Evolutionary conservation across 2,329 filamentous ascomycete genomes (phyloP).

Genomic region (Capronia americana): DNA sequence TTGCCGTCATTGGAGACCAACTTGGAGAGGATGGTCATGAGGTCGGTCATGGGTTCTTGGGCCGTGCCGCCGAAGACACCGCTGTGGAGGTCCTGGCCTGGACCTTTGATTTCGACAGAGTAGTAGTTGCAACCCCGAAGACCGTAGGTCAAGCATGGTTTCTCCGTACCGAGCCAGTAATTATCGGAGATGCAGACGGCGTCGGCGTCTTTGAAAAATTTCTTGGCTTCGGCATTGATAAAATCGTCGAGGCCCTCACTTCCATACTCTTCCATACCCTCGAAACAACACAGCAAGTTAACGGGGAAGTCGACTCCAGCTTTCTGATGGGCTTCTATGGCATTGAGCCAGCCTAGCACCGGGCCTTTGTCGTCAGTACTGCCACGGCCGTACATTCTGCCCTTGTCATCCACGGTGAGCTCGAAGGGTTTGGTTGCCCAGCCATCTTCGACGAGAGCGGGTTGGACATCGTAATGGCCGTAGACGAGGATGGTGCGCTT

Average conservation of each 20-base stretch:
- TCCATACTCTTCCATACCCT: slow-evolving; percentile 99
- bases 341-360: slow-evolving; percentile 95
- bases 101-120: slow-evolving; percentile 85
- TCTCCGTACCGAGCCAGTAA: slow-evolving; percentile 99
- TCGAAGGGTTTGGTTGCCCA: slow-evolving; percentile 96
- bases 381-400: slow-evolving; percentile 93
- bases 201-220: slow-evolving; percentile 93
- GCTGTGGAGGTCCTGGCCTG: slow-evolving; percentile 91
- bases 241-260: slow-evolving; percentile 96
- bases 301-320: slow-evolving; percentile 93
- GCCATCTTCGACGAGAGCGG: slow-evolving; percentile 88
- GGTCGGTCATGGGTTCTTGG: slow-evolving; percentile 98
- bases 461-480: slow-evolving; percentile 98
- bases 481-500: slow-evolving; percentile 97
- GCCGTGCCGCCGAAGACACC: slow-evolving; percentile 96
- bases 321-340: slow-evolving; percentile 96
- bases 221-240: slow-evolving; percentile 87
- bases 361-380: slow-evolving; percentile 98
- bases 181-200: slow-evolving; percentile 99
- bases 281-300: slow-evolving; percentile 98
- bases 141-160: slow-evolving; percentile 96
- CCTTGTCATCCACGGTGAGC: slow-evolving; percentile 84
- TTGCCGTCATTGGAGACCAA: slow-evolving; percentile 90
- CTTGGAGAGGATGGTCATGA: slow-evolving; percentile 79
- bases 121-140: slow-evolving; percentile 99